Conservation (phyloP, 2,329 filamentous ascomycete genomes). For the Xylariaceae sp. region DNA sequence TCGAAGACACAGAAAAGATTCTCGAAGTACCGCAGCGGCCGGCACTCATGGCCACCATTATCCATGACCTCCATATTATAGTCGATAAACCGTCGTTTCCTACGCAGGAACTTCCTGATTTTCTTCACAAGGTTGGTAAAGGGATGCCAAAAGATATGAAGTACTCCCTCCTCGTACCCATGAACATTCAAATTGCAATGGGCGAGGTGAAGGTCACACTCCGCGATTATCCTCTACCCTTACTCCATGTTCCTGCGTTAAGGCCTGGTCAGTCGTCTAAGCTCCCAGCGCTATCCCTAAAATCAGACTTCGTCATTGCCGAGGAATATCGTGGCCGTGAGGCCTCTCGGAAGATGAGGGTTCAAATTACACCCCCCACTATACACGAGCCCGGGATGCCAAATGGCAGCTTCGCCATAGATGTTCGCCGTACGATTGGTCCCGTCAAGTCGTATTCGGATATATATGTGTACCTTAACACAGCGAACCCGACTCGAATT, state of each 20-base stretch:
- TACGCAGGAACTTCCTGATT: slow-evolving; percentile 72
- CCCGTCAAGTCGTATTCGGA: slow-evolving; percentile 96
- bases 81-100: slow-evolving; percentile 94
- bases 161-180: slow-evolving; percentile 83
- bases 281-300: slow-evolving; percentile 74
- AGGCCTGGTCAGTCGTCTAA: slow-evolving; percentile 73
- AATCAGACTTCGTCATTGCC: slow-evolving; percentile 89
- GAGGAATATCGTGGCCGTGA: slow-evolving; percentile 82
- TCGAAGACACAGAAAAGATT: slow-evolving; percentile 78
- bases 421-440: slow-evolving; percentile 84
- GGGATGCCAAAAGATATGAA: slow-evolving; percentile 90
- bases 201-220: slow-evolving; percentile 82
- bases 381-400: slow-evolving; percentile 51
- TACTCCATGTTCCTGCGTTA: slow-evolving; percentile 83
- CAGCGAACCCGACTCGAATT: slow-evolving; percentile 81
- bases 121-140: slow-evolving; percentile 87
- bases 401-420: slow-evolving; percentile 68
- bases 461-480: slow-evolving; percentile 88
- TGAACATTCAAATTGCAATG: slow-evolving; percentile 85
- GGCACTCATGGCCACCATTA: slow-evolving; percentile 70
- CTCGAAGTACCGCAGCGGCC: slow-evolving; percentile 81
- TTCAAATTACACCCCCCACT: slow-evolving; percentile 75
- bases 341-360: slow-evolving; percentile 72
- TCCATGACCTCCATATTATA: slow-evolving; percentile 78
- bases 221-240: slow-evolving; percentile 86